phyloP scores from a whole-genome alignment of 1,284 basidiomycete species.

The Trichosporon inkin region DNA sequence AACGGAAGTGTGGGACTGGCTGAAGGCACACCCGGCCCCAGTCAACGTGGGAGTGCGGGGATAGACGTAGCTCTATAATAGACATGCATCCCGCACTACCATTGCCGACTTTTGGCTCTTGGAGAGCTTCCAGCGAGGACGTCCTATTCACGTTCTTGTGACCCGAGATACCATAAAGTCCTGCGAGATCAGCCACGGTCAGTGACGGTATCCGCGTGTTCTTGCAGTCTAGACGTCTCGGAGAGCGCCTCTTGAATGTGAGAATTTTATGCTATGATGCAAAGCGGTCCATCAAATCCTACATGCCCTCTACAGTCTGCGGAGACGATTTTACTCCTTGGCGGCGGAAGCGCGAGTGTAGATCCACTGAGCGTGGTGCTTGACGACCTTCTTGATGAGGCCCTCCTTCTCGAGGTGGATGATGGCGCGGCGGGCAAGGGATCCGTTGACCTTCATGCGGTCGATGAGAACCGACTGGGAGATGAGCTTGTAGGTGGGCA shows the following conservation, averaged over 20 bases:
- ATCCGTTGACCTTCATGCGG: conserved; percentile 81
- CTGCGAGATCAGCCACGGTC: neutral
- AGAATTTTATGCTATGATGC: conserved; percentile 11
- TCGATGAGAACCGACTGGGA: conserved; percentile 96
- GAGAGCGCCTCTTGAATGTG: neutral
- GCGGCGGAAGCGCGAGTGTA: conserved; percentile 54
- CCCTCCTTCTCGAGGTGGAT: conserved; percentile 91
- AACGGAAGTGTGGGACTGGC: conserved; percentile 39
- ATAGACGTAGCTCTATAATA: conserved; percentile 11
- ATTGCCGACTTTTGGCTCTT: neutral
- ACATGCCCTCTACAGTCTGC: conserved; percentile 15
- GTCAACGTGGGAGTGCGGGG: conserved; percentile 14
- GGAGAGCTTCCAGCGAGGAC: too few relatives aligned
- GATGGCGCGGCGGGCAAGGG: conserved; percentile 89
- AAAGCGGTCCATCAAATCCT: conserved; percentile 23
- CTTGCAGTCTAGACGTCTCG: neutral
- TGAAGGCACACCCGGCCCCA: conserved; percentile 18
- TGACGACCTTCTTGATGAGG: conserved; percentile 92
- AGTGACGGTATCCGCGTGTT: neutral
- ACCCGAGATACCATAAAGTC: too few relatives aligned
- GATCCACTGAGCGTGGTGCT: conserved; percentile 89
- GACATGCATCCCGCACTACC: conserved; percentile 16
- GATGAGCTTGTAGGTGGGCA: conserved; percentile 99
- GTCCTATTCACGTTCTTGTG: too few relatives aligned
- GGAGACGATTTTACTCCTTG: conserved; percentile 36